Base-by-base conservation (phyloP, 208 protist genomes). In the Wallacemonas sp. region DNA sequence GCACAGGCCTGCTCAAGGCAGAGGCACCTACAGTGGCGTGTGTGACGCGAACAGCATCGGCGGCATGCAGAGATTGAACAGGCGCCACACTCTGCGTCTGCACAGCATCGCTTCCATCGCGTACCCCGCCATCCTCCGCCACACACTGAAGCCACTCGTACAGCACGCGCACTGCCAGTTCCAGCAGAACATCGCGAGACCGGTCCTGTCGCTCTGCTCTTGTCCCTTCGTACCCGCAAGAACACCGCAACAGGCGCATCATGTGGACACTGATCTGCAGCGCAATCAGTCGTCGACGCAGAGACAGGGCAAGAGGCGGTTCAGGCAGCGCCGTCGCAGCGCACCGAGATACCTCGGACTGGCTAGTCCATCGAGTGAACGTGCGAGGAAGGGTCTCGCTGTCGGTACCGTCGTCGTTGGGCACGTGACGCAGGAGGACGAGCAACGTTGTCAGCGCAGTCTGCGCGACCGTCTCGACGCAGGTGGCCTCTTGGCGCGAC, bases 131-230 rank as follows among this genome's bases (percentile, higher is more conserved):
- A 41, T 6, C 9, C 36, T 14, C 51, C 34, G 4, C n/a, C 12
- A 58, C 51, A 6, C 31, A 38, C 30, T 31, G 14, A 14, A 58
- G 19, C 51, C 51, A 58, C 28, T 58, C 51, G 28, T 39, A 38
- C 26, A 58, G 28, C 4, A 58, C 51, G 22, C 51, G 51, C 30
- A 58, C 51, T 9, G 51, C 5, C 15, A 58, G 51, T n/a, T 58
- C 51, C 12, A 58, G 31, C 11, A 58, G 51, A 8, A 34, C 28
- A 39, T 58, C 51, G 1, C 51, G 51, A n/a, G n/a, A n/a, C n/a
- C n/a, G n/a, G n/a, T n/a, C n/a, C n/a, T n/a, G n/a, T n/a, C n/a
- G n/a, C n/a, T n/a, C n/a, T n/a, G n/a, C n/a, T n/a, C n/a, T n/a
- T n/a, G n/a, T n/a, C 36, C 6, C 36, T 14, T 41, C 36, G 36